Evolutionary conservation across 805 yeast species (phyloP).

Genomic region (Sugiyamaella floridensis): DNA sequence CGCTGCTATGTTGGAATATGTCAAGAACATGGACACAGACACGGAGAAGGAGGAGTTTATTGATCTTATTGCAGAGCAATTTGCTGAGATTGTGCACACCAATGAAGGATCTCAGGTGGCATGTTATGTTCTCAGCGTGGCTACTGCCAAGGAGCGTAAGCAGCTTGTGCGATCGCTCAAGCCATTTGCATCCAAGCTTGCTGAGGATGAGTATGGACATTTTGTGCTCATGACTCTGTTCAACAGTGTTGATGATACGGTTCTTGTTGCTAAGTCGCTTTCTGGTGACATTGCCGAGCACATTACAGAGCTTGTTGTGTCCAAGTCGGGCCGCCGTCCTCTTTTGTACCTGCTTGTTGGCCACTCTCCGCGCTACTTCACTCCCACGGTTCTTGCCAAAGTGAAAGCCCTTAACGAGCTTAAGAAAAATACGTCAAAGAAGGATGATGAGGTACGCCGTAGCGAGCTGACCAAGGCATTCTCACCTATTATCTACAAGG

Average conservation of each 20-base stretch:
- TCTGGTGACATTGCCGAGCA: constrained; percentile 44
- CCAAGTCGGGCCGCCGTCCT: constrained; percentile 84
- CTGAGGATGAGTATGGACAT: constrained; percentile 82
- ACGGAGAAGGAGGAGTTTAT: constrained; percentile 69
- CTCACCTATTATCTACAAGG: constrained; percentile 55
- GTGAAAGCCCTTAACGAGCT: constrained; percentile 53
- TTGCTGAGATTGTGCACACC: constrained; percentile 93
- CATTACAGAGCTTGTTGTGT: constrained; percentile 50
- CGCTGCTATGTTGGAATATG: constrained; percentile 90
- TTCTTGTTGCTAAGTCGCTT: constrained; percentile 68
- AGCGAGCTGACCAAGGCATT: constrained; percentile 58
- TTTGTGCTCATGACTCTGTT: constrained; percentile 69
- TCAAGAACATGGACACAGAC: constrained; percentile 58
- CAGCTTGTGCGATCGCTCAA: constrained; percentile 62
- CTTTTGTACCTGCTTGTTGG: constrained; percentile 75
- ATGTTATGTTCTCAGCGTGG: constrained; percentile 65
- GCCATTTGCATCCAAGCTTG: constrained; percentile 66
- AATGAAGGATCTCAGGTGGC: constrained; percentile 93
- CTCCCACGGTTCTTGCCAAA: constrained; percentile 57
- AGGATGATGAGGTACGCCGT: constrained; percentile 73
- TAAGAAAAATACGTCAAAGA: constrained; percentile 70
- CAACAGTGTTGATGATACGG: constrained; percentile 91
- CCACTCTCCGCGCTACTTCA: constrained; percentile 72
- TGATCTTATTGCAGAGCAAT: constrained; percentile 76
- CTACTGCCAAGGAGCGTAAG: constrained; percentile 91